Evolutionary conservation across 805 yeast species (phyloP).

Genomic region (Cyberlindnera misumaiensis): DNA sequence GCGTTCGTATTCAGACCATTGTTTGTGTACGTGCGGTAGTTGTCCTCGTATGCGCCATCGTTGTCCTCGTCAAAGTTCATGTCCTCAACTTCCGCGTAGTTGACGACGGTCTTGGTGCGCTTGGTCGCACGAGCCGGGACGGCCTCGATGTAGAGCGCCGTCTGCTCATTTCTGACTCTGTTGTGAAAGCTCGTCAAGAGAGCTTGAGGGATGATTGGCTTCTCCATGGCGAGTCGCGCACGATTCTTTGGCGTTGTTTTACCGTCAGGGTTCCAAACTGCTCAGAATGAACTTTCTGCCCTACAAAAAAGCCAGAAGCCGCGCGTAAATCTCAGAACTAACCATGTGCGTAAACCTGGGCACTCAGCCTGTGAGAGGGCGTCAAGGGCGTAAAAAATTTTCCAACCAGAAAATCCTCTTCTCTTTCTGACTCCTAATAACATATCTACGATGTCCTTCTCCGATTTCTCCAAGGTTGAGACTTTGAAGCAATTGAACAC

Average conservation of each 20-base stretch:
- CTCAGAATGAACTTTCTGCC: slow-evolving; percentile 1
- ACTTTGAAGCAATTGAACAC: slow-evolving; percentile 70
- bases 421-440: background rate
- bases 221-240: slow-evolving; percentile 15
- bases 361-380: background rate
- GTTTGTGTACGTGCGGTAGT: slow-evolving; percentile 1
- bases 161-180: slow-evolving; percentile 65
- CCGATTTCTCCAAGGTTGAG: slow-evolving; percentile 77
- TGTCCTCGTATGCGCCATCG: slow-evolving; percentile 24
- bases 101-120: slow-evolving; percentile 62
- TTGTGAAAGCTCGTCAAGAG: slow-evolving; percentile 67
- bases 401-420: background rate
- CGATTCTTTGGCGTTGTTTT: background rate
- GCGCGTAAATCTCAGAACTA: slow-evolving; percentile 2
- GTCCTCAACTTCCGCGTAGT: slow-evolving; percentile 79
- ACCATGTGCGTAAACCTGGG: background rate
- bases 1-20: slow-evolving; percentile 1
- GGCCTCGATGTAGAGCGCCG: slow-evolving; percentile 65
- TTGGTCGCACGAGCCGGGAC: slow-evolving; percentile 75
- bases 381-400: slow-evolving; percentile 1
- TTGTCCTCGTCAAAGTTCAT: slow-evolving; percentile 51
- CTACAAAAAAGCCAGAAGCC: background rate
- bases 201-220: slow-evolving; percentile 59
- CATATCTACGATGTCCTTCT: slow-evolving; percentile 51
- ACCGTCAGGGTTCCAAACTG: too few relatives aligned